These are phyloP conservation scores for Cyphellophora attinorum DNA, from an alignment of 2,329 filamentous ascomycete species.

Conservation along the genomic window DNA sequence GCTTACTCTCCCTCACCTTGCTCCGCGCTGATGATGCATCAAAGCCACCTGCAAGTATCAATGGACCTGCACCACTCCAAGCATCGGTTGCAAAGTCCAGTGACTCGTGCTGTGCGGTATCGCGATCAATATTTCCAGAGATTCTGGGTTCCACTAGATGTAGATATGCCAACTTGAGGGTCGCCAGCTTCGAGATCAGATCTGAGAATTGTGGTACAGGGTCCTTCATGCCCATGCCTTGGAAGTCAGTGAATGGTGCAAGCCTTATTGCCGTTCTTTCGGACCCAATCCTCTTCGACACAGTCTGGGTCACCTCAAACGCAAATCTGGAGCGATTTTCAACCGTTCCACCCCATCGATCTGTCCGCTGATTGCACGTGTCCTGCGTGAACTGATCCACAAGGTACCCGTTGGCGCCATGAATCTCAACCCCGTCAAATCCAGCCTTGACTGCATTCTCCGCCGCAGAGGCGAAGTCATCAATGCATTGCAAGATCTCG, in stretches of 20 bases:
- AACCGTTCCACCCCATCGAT: conserved; percentile 41
- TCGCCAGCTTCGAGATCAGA: conserved; percentile 39
- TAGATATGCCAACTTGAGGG: conserved; percentile 46
- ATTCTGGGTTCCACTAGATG: conserved; percentile 48
- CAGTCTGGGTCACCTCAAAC: conserved; percentile 32
- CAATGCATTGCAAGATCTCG: conserved; percentile 16
- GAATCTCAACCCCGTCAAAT: conserved; percentile 24
- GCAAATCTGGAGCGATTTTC: conserved; percentile 46
- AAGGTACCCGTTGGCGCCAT: conserved; percentile 40
- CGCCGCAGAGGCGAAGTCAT: conserved; percentile 10
- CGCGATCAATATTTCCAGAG: conserved; percentile 23
- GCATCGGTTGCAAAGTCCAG: conserved; percentile 14
- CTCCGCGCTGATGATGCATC: conserved; percentile 41
- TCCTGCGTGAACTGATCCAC: conserved; percentile 44
- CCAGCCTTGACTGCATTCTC: conserved; percentile 14
- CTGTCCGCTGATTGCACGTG: conserved; percentile 39
- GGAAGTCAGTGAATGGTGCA: conserved; percentile 40
- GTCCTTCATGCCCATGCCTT: conserved; percentile 46
- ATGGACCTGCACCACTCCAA: conserved; percentile 44
- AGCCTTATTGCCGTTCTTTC: conserved; percentile 38
- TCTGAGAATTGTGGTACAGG: conserved; percentile 52
- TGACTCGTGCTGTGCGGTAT: conserved; percentile 21
- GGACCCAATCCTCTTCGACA: conserved; percentile 22
- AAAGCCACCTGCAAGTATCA: conserved; percentile 48
- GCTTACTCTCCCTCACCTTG: conserved; percentile 35